Evolutionary conservation across 768 basidiomycete genomes (phyloP).

Genomic region (Amanita brunnescens): DNA sequence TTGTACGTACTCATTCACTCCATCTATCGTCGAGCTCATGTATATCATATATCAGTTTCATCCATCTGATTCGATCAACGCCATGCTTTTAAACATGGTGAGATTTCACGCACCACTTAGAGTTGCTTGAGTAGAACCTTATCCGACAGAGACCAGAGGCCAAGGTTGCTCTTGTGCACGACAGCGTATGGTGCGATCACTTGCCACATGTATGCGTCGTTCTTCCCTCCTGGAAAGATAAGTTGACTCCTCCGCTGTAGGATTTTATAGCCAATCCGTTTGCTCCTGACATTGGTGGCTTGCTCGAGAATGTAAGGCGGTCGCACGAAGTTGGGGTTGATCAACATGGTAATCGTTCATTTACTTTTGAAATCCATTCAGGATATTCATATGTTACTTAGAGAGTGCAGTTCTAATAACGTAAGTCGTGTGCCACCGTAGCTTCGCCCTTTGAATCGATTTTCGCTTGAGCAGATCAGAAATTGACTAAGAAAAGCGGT

Average conservation of each 20-base stretch:
- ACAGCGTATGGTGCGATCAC: background rate
- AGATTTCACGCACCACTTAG: no score
- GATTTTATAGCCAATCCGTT: background rate
- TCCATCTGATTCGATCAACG: background rate
- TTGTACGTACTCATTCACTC: background rate
- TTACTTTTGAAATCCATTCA: no score
- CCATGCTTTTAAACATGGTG: background rate
- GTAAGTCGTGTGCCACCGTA: no score
- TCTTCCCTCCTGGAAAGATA: background rate
- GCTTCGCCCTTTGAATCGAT: no score
- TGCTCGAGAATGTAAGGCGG: background rate
- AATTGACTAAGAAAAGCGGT: no score
- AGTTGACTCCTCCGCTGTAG: background rate
- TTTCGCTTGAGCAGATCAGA: no score
- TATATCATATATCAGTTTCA: background rate
- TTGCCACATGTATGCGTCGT: background rate
- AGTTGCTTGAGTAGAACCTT: no score
- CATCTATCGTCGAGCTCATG: background rate
- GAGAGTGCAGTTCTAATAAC: no score
- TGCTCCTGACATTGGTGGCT: background rate
- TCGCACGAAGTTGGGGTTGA: background rate
- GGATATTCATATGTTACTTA: no score
- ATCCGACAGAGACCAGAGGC: background rate
- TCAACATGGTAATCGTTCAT: background rate
- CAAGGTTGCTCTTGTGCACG: background rate